A percentile compares a stretch with the other conserved stretches of the same genome.
phyloP scores from a whole-genome alignment of 306 rosid genomes.

The Dryas alaskensis region DNA sequence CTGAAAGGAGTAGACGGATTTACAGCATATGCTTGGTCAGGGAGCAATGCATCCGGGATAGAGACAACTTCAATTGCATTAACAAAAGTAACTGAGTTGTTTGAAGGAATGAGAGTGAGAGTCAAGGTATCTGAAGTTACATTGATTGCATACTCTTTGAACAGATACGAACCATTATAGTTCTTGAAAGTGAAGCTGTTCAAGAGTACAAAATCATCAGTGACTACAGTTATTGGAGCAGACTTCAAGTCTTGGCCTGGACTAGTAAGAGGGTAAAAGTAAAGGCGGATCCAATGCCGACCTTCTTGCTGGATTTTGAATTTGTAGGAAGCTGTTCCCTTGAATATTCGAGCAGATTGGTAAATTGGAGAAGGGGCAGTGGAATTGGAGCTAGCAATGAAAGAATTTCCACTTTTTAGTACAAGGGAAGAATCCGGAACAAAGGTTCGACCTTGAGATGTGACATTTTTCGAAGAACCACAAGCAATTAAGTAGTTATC shows the following conservation, averaged over 20 bases:
- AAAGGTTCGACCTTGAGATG: slow-evolving; percentile 64
- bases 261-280: slow-evolving; percentile 60
- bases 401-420: slow-evolving; percentile 50
- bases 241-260: slow-evolving; percentile 49
- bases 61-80: slow-evolving; percentile 96
- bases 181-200: slow-evolving; percentile 64
- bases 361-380: slow-evolving; percentile 60
- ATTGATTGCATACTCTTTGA: slow-evolving; percentile 78
- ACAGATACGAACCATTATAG: slow-evolving; percentile 66
- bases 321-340: slow-evolving; percentile 53
- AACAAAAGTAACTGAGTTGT: slow-evolving; percentile 69
- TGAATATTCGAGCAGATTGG: slow-evolving; percentile 74
- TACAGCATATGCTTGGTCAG: slow-evolving; percentile 70
- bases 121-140: slow-evolving; percentile 60
- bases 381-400: slow-evolving; percentile 53
- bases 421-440: slow-evolving; percentile 73
- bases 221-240: slow-evolving; percentile 63
- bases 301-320: slow-evolving; percentile 54
- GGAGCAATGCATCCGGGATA: slow-evolving; percentile 62
- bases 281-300: slow-evolving; percentile 85
- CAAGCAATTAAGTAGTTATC: slow-evolving; percentile 83
- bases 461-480: slow-evolving; percentile 63
- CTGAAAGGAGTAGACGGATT: slow-evolving; percentile 56
- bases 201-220: slow-evolving; percentile 79
- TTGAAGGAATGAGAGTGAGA: slow-evolving; percentile 65